Base-by-base conservation (phyloP, 345 rosid genomes). In the Brassica cretica region DNA sequence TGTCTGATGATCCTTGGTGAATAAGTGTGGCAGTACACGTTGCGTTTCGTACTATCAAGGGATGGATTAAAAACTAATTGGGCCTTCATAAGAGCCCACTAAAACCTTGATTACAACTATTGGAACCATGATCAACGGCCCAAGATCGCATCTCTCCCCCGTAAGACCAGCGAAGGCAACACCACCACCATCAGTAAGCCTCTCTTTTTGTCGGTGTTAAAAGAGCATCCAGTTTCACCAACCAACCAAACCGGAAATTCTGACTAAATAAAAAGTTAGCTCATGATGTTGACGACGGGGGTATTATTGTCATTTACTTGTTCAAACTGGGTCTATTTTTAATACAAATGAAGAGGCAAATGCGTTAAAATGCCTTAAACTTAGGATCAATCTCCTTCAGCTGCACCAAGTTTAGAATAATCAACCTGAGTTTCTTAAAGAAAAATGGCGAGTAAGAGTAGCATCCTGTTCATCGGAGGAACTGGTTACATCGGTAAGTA, bases 401-500 rank as follows among this genome's bases (percentile, higher is more conserved):
- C 39, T 37, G 25, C 15, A n/a, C n/a, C n/a, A n/a, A n/a, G 66
- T 16, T 25, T 35, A 49, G 55, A 46, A 46, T 46, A 46, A 46
- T 46, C 15, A 14, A 4, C 4, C 27, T 21, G 63, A 18, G 9
- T 3, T 19, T 59, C 0, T 56, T 8, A 16, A 7, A 27, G n/a
- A 62, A 59, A 25, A 79, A 81, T 81, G 84, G 81, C 76, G 68
- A 74, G 1, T n/a, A 81, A 81, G 62, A 81, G 84, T 72, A 81
- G 56, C 53, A 77, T 81, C 6, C 56, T 81, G 78, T 72, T 81
- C 76, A 81, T 81, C 51, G 84, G 78, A 67, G 84, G 84, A 69
- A 77, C 81, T 0, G 81, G 81, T 68, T 77, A 77, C 68, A 77
- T 77, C 15, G 84, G 84, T 5, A 81, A 77, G 51, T 68, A 62